Conservation (phyloP, 2,329 filamentous ascomycete species). For the Aspergillus ochraceoroseus region DNA sequence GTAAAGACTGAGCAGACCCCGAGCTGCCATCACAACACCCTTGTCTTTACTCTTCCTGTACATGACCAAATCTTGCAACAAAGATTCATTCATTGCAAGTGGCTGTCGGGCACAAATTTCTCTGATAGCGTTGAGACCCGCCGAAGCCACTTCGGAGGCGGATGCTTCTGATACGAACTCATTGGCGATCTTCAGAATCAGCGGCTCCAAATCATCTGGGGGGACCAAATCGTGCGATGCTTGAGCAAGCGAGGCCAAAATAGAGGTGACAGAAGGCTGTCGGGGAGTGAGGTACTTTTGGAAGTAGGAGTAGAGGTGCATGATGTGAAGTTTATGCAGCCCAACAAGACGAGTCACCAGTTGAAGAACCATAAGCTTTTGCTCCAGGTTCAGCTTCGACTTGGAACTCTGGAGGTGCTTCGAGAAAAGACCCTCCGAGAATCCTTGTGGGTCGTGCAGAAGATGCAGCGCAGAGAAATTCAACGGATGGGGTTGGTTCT, state of each 20-base stretch:
- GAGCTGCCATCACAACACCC: slow-evolving; percentile 97
- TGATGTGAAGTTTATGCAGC: slow-evolving; percentile 83
- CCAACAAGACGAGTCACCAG: slow-evolving; percentile 87
- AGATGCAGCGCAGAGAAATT: slow-evolving; percentile 97
- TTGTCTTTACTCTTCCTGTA: slow-evolving; percentile 98
- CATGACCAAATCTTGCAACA: slow-evolving; percentile 93
- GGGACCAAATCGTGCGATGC: slow-evolving; percentile 87
- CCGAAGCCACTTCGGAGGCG: slow-evolving; percentile 82
- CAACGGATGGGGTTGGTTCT: slow-evolving; percentile 76
- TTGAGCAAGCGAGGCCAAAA: slow-evolving; percentile 87
- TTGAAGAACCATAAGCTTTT: slow-evolving; percentile 83
- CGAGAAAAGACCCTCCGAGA: slow-evolving; percentile 81
- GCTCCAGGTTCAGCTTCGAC: slow-evolving; percentile 78
- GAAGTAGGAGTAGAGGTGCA: slow-evolving; percentile 93
- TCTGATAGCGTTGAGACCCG: slow-evolving; percentile 88
- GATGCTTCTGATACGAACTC: slow-evolving; percentile 96
- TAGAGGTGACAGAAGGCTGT: slow-evolving; percentile 85
- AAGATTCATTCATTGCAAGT: slow-evolving; percentile 89
- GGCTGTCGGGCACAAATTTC: slow-evolving; percentile 92
- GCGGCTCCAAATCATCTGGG: slow-evolving; percentile 82
- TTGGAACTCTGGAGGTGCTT: slow-evolving; percentile 88
- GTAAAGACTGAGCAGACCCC: slow-evolving; percentile 84
- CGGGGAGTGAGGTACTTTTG: slow-evolving; percentile 84
- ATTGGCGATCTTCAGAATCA: slow-evolving; percentile 93
- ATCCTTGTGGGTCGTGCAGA: slow-evolving; percentile 88